A percentile compares a stretch with the other conserved stretches of the same genome.
These are phyloP conservation scores for Paramecium primaurelia DNA, from an alignment of 73 alveolate species.

Conservation along the genomic window DNA sequence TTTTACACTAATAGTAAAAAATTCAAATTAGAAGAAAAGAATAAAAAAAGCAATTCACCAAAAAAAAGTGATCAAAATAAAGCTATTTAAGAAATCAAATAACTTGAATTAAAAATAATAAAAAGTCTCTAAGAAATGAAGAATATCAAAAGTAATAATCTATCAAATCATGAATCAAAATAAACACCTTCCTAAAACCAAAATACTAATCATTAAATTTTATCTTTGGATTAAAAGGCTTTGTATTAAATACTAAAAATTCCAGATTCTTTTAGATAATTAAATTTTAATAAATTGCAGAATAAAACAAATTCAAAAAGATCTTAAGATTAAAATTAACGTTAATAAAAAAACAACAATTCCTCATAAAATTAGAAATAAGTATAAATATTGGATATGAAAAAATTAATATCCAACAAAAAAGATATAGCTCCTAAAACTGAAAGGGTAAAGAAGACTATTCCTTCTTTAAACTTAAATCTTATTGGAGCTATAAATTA, in stretches of 20 bases:
- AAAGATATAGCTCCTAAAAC: not conserved
- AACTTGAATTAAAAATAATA: constrained; percentile 4
- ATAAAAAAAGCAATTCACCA: not conserved
- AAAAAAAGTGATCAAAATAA: not conserved
- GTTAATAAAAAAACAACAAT: not conserved
- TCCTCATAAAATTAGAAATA: not conserved
- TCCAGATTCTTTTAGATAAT: not conserved
- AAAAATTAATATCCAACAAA: not conserved
- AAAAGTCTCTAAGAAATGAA: constrained; percentile 1
- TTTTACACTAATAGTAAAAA: not conserved
- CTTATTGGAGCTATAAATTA: not conserved
- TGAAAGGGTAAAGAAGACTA: not conserved
- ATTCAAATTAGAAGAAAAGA: not conserved
- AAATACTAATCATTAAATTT: not conserved
- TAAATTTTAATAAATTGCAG: not conserved
- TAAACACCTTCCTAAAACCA: not conserved
- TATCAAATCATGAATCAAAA: not conserved
- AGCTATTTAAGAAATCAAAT: not conserved
- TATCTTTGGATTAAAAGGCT: not conserved
- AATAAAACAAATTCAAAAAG: not conserved
- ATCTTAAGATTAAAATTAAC: not conserved
- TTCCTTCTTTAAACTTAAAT: constrained; percentile 12
- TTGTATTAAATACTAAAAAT: not conserved
- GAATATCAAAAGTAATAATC: not conserved
- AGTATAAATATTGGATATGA: not conserved